phyloP scores from a whole-genome alignment of 1,139 yeast genomes.

The Zygosaccharomyces sapae region DNA sequence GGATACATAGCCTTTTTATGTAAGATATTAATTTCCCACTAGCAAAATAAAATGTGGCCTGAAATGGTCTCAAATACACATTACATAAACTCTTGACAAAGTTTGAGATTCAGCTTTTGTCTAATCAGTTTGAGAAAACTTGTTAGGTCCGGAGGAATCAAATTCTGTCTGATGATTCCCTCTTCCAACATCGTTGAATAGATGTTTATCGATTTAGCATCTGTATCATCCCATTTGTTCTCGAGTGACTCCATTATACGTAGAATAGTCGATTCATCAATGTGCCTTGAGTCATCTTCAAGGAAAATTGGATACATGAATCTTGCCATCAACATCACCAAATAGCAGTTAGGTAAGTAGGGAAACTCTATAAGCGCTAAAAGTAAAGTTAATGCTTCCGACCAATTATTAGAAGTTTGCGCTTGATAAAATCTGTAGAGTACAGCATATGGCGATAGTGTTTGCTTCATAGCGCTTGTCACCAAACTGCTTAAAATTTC shows the following conservation, averaged over 20 bases:
- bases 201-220: constrained; percentile 18
- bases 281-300: constrained; percentile 15
- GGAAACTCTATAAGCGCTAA: constrained; percentile 58
- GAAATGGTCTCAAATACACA: neutral
- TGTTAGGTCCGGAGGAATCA: constrained; percentile 21
- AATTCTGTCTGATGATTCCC: constrained; percentile 6
- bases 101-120: constrained; percentile 25
- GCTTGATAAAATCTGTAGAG: constrained; percentile 47
- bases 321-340: constrained; percentile 30
- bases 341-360: constrained; percentile 58
- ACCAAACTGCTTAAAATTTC: constrained; percentile 30
- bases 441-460: constrained; percentile 70
- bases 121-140: constrained; percentile 24
- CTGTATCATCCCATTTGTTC: constrained; percentile 23
- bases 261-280: constrained; percentile 23
- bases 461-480: constrained; percentile 59
- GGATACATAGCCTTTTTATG: constrained; percentile 1
- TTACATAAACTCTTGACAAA: constrained; percentile 34
- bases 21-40: neutral
- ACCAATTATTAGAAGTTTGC: constrained; percentile 32
- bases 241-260: constrained; percentile 27
- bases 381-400: constrained; percentile 39
- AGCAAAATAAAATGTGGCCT: neutral
- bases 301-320: constrained; percentile 31
- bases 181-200: constrained; percentile 18